Base-by-base conservation (phyloP, 2,329 filamentous ascomycete species). In the Fusarium armeniacum region DNA sequence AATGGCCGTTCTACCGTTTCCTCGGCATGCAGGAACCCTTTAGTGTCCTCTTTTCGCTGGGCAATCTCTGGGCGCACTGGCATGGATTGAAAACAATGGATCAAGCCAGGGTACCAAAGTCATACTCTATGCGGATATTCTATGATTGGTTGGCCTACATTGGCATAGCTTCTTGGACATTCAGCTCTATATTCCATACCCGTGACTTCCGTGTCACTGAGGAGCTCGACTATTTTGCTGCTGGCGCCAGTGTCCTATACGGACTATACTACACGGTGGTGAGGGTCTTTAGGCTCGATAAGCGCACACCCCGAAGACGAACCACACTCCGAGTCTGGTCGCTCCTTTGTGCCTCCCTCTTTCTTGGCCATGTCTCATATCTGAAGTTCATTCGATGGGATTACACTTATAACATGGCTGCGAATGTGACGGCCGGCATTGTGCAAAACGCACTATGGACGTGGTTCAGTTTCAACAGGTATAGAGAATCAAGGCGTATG, bases 341-440 rank as follows among this genome's bases (percentile, higher is more conserved):
- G 1, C 76, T 85, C 15, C 71, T 93, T 10, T 99, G 96, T 78
- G 78, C 88, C 28, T 69, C 81, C 16, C 81, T 97, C 54, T 99
- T 97, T 79, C 76, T 85, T 28, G 83, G 87, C 57, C 96, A 99
- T 78, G 89, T 98, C 49, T 86, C 84, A 46, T 99, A 97, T 79
- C 85, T 99, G 57, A 93, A 91, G 76, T 88, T 93, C 72, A 93
- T 94, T 84, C 84, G 86, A 20, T 99, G 96, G 92, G 92, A 98
- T 80, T 99, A 99, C 79, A 92, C 91, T 7, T 99, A 99, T 82
- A 99, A 99, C 78, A 98, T 99, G 94, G 89, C 91, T 2, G 96
- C 94, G 53, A 99, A 98, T 76, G 92, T 99, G 22, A 89, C 87
- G 5, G 88, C 92, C 13, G 96, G 96, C 5, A 83, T 94, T 41